Evolutionary conservation across 1,284 basidiomycete genomes (phyloP), one percentile per base, ranked within the genome.

Genomic region (Erythrobasidium hasegawianum): DNA sequence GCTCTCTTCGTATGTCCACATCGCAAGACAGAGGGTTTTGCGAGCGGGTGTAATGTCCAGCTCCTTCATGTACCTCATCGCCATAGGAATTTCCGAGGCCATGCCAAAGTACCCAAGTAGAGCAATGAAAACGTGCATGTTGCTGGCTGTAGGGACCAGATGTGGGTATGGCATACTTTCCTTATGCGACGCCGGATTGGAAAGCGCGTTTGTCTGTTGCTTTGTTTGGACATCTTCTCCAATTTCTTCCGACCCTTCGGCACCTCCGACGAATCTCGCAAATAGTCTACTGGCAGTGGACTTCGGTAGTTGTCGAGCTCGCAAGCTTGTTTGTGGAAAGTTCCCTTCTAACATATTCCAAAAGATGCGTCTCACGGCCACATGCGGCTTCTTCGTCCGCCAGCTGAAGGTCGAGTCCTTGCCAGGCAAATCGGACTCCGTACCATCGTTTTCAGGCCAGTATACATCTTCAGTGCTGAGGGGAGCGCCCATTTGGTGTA

Each of bases 11-110:
- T 88, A 87, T 68, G 86, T 83, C 57, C 86, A 83, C 59, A 93
- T 75, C 22, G 86, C 85, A 0, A 84, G 75, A 0, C 84, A 82
- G 11, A 92, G 76, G 5, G 86, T 87, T 50, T 79, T 76, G 24
- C 74, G 76, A 5, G 78, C 78, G 0, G 89, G 89, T 24, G 56
- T 45, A 13, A 91, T 77, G 0, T 77, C 76, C 14, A 89, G 73
- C 20, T 79, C 79, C 1, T 82, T 81, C 88, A 90, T 90, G 88
- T 89, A 92, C 4, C 83, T 85, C 1, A 94, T 78, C 1, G 81
- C 80, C n/a, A 83, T 79, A 0, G 89, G 85, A 39, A 92, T 85
- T 73, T 88, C 85, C 0, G 77, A 75, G 2, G 82, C 78, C 0
- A 80, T 80, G 1, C 76, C 75, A 47, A 81, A 80, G 2, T 83